Evolutionary conservation across 2,329 filamentous ascomycete genomes (phyloP).

Genomic region (Incumbomyces lentus): DNA sequence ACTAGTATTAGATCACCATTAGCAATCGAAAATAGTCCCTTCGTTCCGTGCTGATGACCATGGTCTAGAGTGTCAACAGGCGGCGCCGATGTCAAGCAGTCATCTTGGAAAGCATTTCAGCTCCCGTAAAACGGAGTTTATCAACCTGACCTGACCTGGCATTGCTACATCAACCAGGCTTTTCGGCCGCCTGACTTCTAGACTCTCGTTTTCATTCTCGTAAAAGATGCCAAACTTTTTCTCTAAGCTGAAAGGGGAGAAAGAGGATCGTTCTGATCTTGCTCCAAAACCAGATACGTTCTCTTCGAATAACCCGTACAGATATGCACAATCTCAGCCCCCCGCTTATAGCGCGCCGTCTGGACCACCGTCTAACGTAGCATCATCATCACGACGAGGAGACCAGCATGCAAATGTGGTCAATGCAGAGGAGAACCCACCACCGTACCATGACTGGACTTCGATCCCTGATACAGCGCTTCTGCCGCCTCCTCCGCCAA

Average conservation of each 20-base stretch:
- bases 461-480: constrained; percentile 48
- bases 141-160: no score
- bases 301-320: constrained; percentile 2
- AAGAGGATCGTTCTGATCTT: constrained; percentile 1
- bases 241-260: constrained; percentile 5
- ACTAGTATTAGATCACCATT: no score
- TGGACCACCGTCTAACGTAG: constrained; percentile 21
- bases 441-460: constrained; percentile 54
- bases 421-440: constrained; percentile 28
- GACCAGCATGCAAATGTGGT: neutral
- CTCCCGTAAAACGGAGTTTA: no score
- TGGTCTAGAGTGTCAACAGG: no score
- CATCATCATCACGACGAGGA: neutral
- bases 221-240: constrained; percentile 7
- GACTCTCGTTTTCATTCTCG: no score
- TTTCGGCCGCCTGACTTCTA: no score
- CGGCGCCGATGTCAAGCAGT: no score
- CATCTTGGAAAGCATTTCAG: no score
- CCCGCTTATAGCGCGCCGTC: constrained; percentile 11
- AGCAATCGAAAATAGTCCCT: no score
- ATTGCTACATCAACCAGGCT: no score
- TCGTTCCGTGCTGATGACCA: no score
- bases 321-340: neutral
- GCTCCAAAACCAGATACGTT: neutral
- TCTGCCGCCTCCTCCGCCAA: constrained; percentile 50